Evolutionary conservation across 805 yeast genomes (phyloP).

Genomic region (Saccharomycopsis sp.): DNA sequence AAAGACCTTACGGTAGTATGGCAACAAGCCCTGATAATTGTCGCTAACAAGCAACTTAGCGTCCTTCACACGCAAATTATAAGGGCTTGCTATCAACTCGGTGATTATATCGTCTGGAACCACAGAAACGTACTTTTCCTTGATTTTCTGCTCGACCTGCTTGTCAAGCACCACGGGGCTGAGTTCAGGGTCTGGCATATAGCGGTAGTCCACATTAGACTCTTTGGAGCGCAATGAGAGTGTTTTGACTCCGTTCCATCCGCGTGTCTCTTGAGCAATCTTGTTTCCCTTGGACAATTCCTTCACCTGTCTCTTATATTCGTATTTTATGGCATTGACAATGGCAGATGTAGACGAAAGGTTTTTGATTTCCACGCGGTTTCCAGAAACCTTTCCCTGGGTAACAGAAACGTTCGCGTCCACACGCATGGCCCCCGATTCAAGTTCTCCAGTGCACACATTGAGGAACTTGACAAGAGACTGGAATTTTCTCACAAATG

Average conservation of each 20-base stretch:
- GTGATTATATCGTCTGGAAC: constrained; percentile 56
- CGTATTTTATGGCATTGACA: constrained; percentile 64
- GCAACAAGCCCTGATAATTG: constrained; percentile 32
- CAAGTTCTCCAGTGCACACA: constrained; percentile 85
- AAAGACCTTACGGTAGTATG: constrained; percentile 46
- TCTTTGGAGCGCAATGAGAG: constrained; percentile 69
- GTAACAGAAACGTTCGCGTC: constrained; percentile 88
- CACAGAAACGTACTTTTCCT: constrained; percentile 38
- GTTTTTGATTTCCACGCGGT: constrained; percentile 85
- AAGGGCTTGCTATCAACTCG: constrained; percentile 42
- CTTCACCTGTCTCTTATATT: constrained; percentile 61
- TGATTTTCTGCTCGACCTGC: constrained; percentile 37
- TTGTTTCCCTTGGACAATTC: constrained; percentile 36
- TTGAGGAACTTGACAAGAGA: constrained; percentile 57
- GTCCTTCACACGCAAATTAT: constrained; percentile 57
- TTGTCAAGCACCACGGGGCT: constrained; percentile 47
- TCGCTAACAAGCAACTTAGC: constrained; percentile 54
- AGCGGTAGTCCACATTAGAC: constrained; percentile 77
- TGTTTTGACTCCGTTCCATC: constrained; percentile 82
- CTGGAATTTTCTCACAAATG: constrained; percentile 78
- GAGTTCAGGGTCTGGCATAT: constrained; percentile 91
- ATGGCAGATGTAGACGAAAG: constrained; percentile 80
- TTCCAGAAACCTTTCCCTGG: constrained; percentile 33
- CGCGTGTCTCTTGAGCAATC: constrained; percentile 61
- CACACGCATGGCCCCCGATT: constrained; percentile 90